Percentiles rank a stretch among this genome's conserved stretches.
phyloP scores from a whole-genome alignment of 139 green algal genomes.

The Chlamydomonas eustigma region DNA sequence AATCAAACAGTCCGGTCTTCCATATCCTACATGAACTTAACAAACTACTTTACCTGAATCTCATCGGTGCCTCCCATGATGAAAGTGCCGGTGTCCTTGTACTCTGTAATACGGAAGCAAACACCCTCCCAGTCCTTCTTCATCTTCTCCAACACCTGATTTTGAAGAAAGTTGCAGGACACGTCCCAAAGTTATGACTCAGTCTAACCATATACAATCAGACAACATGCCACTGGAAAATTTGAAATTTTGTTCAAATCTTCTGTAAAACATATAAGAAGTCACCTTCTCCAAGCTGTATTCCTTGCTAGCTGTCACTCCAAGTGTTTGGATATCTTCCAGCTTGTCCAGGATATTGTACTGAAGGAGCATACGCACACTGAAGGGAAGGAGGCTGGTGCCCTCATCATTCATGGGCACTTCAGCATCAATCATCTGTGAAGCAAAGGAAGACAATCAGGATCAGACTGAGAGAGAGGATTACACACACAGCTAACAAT shows the following conservation, averaged over 20 bases:
- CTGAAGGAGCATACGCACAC: conserved; percentile 37
- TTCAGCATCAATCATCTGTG: not conserved
- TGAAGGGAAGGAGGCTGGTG: conserved; percentile 34
- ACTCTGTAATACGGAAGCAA: conserved; percentile 60
- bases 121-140: conserved; percentile 68
- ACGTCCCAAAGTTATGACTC: too few species aligned
- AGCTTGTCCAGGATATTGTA: conserved; percentile 14
- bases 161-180: too few species aligned
- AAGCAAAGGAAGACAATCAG: too few species aligned
- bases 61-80: conserved; percentile 82
- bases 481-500: too few species aligned
- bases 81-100: conserved; percentile 78
- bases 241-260: too few species aligned
- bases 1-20: too few species aligned
- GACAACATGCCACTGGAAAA: too few species aligned
- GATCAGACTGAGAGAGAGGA: not conserved
- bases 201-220: too few species aligned
- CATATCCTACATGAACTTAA: too few species aligned
- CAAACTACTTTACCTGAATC: conserved; percentile 60
- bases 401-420: not conserved
- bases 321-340: conserved; percentile 25
- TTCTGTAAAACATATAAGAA: too few species aligned
- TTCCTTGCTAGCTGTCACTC: conserved; percentile 29
- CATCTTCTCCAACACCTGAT: conserved; percentile 73
- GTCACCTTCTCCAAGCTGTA: conserved; percentile 50